Conservation (phyloP, 2,329 filamentous ascomycete species). For the Talaromyces pinophilus region DNA sequence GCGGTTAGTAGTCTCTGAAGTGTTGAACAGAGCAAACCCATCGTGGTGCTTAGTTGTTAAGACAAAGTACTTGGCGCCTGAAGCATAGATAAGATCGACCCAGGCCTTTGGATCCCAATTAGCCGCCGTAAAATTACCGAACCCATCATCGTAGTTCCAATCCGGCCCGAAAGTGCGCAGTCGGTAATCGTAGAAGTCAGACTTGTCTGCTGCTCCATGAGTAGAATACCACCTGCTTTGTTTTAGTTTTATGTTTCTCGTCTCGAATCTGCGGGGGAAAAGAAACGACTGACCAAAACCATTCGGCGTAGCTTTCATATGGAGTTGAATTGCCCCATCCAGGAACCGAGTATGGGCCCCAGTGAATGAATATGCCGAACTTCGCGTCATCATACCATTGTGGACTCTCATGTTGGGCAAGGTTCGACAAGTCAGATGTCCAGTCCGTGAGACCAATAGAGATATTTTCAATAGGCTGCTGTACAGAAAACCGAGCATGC, state of each 20-base stretch:
- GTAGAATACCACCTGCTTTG: constrained; percentile 53
- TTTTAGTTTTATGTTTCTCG: constrained; percentile 23
- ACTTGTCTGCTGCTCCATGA: constrained; percentile 44
- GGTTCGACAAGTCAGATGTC: constrained; percentile 19
- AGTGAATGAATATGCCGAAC: constrained; percentile 63
- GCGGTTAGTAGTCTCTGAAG: constrained; percentile 44
- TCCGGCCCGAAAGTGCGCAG: constrained; percentile 54
- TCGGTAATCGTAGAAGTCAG: constrained; percentile 54
- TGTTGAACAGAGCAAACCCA: constrained; percentile 50
- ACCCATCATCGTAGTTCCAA: constrained; percentile 59
- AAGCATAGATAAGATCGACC: constrained; percentile 56
- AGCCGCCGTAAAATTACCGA: constrained; percentile 55
- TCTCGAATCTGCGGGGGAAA: neutral
- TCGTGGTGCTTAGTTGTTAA: constrained; percentile 52
- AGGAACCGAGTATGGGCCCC: constrained; percentile 59
- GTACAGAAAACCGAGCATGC: neutral
- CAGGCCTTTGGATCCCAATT: constrained; percentile 55
- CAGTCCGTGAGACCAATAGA: constrained; percentile 18
- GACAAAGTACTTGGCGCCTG: constrained; percentile 54
- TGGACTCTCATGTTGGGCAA: constrained; percentile 46
- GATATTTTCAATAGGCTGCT: constrained; percentile 1
- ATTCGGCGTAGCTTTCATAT: constrained; percentile 46
- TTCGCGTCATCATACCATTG: constrained; percentile 59
- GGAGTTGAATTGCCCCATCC: constrained; percentile 53
- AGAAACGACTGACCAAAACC: constrained; percentile 28